Evolutionary conservation across 305 asterid genomes (phyloP), one percentile per base, ranked within the genome.

Genomic region (Ajuga reptans): DNA sequence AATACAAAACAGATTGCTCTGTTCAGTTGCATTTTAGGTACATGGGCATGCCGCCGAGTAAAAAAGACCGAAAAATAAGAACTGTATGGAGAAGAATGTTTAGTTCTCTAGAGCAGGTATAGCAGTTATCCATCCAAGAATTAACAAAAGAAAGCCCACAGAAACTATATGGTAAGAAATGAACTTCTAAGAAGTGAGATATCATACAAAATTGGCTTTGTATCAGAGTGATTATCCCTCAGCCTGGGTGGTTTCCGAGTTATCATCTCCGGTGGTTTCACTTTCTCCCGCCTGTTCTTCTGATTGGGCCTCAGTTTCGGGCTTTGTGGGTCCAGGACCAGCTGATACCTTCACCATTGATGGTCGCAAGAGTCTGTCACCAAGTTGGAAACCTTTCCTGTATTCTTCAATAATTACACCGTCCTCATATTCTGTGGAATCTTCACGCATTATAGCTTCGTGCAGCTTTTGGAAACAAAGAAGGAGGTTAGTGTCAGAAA

Each of bases 271-370:
- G 17, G 47, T 45, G 21, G 80, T 65, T 62, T 73, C 80, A 17
- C 45, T 43, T 18, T 39, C 84, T 58, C 56, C 83, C 9, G 64
- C 81, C 55, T 46, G 61, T 31, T 42, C 81, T 31, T 76, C 83
- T 24, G 77, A 36, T 60, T 55, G 75, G 52, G 29, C 78, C 47
- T 3, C 76, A 0, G 72, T 54, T 71, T 84, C 73, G 3, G 81
- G 66, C 67, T 84, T 84, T 27, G 82, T 80, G 10, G 95, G 92
- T 49, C 96, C 96, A 4, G 97, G 95, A 12, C 96, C 96, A 27
- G 97, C 80, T 3, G 97, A 89, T 16, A 91, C 97, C 83, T 91
- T 91, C 81, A 88, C 96, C 97, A 91, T 91, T 18, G 96, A 83
- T 54, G 97, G 96, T 41, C 96, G 88, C 68, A 91, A 72, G 50